phyloP scores from a whole-genome alignment of 257 asterid genomes.

The Verbascum thapsus region DNA sequence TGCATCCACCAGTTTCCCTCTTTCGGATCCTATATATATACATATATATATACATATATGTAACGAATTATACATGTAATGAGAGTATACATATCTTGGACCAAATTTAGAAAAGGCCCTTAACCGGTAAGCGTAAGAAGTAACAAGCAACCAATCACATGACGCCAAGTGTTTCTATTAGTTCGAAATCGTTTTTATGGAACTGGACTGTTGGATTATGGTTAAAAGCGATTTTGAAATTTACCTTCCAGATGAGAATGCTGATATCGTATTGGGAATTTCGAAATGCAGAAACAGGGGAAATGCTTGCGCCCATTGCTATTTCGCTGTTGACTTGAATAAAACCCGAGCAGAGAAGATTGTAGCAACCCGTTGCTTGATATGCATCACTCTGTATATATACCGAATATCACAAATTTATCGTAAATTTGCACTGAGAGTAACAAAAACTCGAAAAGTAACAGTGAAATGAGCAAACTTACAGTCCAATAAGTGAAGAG shows the following conservation, averaged over 20 bases:
- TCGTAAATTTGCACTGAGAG: too few relatives aligned
- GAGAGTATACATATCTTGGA: too few relatives aligned
- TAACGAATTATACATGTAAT: too few relatives aligned
- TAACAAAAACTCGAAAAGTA: not conserved
- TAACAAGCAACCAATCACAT: too few relatives aligned
- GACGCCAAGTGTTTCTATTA: too few relatives aligned
- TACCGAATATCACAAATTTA: not conserved
- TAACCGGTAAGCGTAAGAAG: too few relatives aligned
- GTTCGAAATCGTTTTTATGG: slow-evolving; percentile 4
- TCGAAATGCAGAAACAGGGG: slow-evolving; percentile 70
- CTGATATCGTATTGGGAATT: slow-evolving; percentile 81
- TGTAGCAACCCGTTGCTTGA: slow-evolving; percentile 97
- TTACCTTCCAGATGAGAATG: slow-evolving; percentile 93
- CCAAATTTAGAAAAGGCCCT: too few relatives aligned
- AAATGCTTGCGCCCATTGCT: slow-evolving; percentile 98
- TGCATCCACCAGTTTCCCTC: slow-evolving; percentile 98
- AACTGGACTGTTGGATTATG: slow-evolving; percentile 16
- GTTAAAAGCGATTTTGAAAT: slow-evolving; percentile 35
- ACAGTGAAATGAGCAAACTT: slow-evolving; percentile 26
- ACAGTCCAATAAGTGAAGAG: slow-evolving; percentile 89
- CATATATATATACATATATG: too few relatives aligned
- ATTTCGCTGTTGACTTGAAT: slow-evolving; percentile 81
- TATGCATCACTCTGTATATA: slow-evolving; percentile 83
- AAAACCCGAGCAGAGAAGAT: slow-evolving; percentile 89
- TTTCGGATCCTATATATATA: slow-evolving; percentile 69